Evolutionary conservation across 1,284 basidiomycete species (phyloP).

Genomic region (Ceraceosorus bombacis): DNA sequence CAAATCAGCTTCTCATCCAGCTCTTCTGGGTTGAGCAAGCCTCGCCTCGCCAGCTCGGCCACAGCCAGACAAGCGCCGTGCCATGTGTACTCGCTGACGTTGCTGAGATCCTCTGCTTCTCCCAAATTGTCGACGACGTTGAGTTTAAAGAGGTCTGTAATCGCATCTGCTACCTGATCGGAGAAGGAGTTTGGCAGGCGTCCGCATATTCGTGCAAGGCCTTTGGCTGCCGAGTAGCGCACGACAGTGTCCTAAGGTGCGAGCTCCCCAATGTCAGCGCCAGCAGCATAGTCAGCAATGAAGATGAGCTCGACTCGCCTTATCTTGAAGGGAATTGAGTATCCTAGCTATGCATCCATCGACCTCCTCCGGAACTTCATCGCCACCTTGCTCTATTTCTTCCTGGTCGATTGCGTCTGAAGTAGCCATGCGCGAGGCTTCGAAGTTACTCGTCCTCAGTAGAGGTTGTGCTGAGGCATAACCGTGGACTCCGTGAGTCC

Average conservation of each 20-base stretch:
- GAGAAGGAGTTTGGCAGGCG: constrained; percentile 68
- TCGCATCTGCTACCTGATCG: constrained; percentile 70
- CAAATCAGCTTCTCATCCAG: constrained; percentile 30
- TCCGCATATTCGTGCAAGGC: constrained; percentile 74
- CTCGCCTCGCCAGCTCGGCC: constrained; percentile 81
- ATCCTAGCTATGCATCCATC: constrained; percentile 70
- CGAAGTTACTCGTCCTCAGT: too few relatives aligned
- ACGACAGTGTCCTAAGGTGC: constrained; percentile 75
- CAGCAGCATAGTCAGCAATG: constrained; percentile 5
- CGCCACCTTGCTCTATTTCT: constrained; percentile 48
- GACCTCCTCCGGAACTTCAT: constrained; percentile 73
- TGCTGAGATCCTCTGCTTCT: constrained; percentile 60
- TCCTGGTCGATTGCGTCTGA: constrained; percentile 2
- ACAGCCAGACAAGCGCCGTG: constrained; percentile 88
- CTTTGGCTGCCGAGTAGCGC: constrained; percentile 90
- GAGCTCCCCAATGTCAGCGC: not conserved
- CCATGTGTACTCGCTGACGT: constrained; percentile 69
- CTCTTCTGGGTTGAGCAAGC: constrained; percentile 51
- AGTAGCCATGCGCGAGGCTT: not conserved
- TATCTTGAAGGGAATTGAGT: constrained; percentile 71
- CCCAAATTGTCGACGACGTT: constrained; percentile 59
- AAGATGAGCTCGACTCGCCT: constrained; percentile 53
- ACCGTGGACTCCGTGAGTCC: too few relatives aligned
- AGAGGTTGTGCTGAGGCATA: too few relatives aligned
- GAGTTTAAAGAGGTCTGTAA: constrained; percentile 61